A percentile compares a stretch with the other conserved stretches of the same genome.
These are phyloP conservation scores for Claviceps paspali DNA, from an alignment of 2,329 filamentous ascomycete genomes.

Conservation along the genomic window DNA sequence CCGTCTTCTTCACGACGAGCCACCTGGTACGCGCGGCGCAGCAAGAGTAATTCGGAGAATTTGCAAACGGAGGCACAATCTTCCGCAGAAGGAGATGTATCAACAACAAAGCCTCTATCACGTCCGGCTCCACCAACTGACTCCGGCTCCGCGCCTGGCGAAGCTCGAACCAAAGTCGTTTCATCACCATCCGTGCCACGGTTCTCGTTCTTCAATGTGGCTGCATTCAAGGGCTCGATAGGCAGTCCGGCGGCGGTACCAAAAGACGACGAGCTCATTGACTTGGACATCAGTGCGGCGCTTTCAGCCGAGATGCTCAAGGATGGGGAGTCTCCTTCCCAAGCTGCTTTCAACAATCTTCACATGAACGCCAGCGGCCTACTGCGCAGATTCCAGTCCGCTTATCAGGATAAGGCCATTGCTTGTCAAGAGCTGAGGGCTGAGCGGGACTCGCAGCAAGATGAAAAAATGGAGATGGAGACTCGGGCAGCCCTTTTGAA, in stretches of 20 bases:
- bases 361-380: conserved; percentile 40
- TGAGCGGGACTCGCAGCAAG: conserved; percentile 36
- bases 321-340: conserved; percentile 38
- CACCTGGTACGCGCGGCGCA: conserved; percentile 12
- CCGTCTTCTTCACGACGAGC: conserved; percentile 8
- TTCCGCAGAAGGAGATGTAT: neutral
- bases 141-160: neutral
- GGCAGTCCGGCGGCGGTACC: conserved; percentile 11
- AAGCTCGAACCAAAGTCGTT: conserved; percentile 3
- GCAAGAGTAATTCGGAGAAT: conserved; percentile 4
- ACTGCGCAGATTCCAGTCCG: conserved; percentile 39
- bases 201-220: conserved; percentile 30
- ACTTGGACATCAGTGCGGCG: conserved; percentile 37
- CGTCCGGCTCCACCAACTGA: neutral
- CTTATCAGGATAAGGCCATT: conserved; percentile 38
- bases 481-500: conserved; percentile 38
- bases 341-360: conserved; percentile 45
- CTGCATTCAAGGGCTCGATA: conserved; percentile 20
- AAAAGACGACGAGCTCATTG: conserved; percentile 37
- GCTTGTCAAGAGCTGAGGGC: conserved; percentile 34
- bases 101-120: conserved; percentile 4
- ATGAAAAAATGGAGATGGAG: conserved; percentile 41
- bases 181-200: conserved; percentile 15
- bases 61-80: neutral
- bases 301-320: conserved; percentile 29